Base-by-base conservation (phyloP, 2,329 filamentous ascomycete species). In the Ophiognomonia clavigignenti-juglandacearum region DNA sequence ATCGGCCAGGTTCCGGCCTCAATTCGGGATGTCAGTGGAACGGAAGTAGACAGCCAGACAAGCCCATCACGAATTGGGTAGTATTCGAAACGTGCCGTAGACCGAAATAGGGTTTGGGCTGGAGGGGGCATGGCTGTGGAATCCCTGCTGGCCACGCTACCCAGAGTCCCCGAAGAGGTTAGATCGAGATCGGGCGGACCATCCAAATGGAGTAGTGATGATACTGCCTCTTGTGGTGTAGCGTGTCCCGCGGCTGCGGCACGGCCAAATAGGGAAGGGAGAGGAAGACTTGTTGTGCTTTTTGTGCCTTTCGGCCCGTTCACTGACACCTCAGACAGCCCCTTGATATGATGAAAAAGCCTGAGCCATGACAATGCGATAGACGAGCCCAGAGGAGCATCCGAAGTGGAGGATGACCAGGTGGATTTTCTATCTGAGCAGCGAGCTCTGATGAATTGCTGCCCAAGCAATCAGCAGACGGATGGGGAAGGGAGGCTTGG, bases 191-290 rank as follows among this genome's bases (percentile, higher is more conserved):
- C 10, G 6, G 1, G 0, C 3, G 1, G 3, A 22, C 50, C 47
- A 50, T 19, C 37, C 47, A 6, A 4, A 39, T 45, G 9, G 5
- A 26, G 37, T 8, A 41, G n/a, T 1, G 2, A 1, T 4, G 2
- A 4, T 36, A 35, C 47, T 47, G 36, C 48, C 41, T 11, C 5
- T 46, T 46, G 23, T 27, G 26, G 16, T 7, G 8, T 45, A n/a
- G 14, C 14, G 14, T 16, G 9, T 35, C 13, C 22, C 31, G 39
- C 31, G 29, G 39, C n/a, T n/a, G n/a, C 40, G 35, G 45, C 51
- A 44, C 29, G 48, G 48, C 45, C 46, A 20, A 29, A 42, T 53
- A 39, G 27, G 49, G 48, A 26, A 52, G 36, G 48, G 43, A 27
- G 45, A 52, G 36, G 48, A 43, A 26, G 45, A 6, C 31, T 8